These are phyloP conservation scores for Chaetomium fimeti DNA, from an alignment of 495 filamentous ascomycete species.

Conservation along the genomic window DNA sequence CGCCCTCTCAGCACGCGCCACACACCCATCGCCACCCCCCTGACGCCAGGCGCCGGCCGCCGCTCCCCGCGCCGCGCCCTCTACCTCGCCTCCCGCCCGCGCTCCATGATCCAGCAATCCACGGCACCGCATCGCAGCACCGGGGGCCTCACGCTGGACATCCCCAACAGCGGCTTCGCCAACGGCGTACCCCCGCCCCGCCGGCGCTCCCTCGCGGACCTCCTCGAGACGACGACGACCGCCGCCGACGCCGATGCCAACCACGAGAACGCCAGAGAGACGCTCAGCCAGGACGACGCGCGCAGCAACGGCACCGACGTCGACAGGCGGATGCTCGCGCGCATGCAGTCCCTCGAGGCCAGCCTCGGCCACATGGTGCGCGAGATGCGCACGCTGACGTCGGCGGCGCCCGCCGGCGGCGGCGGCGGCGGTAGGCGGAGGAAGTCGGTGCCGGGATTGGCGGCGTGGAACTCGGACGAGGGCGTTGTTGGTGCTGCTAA, in stretches of 20 bases:
- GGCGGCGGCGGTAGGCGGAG: constrained; percentile 19
- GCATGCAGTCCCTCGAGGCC: constrained; percentile 89
- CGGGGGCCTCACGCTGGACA: constrained; percentile 30
- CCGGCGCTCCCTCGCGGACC: constrained; percentile 45
- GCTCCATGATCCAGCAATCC: constrained; percentile 54
- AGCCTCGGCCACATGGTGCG: constrained; percentile 78
- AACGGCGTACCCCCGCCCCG: constrained; percentile 3
- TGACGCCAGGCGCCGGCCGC: constrained; percentile 34
- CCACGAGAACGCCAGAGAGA: background rate
- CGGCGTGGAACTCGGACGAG: constrained; percentile 42
- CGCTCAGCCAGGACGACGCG: background rate
- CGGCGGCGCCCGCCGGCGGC: too few species aligned
- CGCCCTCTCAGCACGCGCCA: constrained; percentile 38
- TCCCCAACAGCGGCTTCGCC: constrained; percentile 9
- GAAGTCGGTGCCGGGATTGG: constrained; percentile 41
- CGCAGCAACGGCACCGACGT: constrained; percentile 54
- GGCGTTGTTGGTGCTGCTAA: constrained; percentile 32
- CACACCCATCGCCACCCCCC: constrained; percentile 44
- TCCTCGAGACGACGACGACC: constrained; percentile 50
- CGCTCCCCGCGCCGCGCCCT: constrained; percentile 52
- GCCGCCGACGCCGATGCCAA: constrained; percentile 33
- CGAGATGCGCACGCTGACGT: constrained; percentile 70
- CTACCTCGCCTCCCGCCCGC: constrained; percentile 44
- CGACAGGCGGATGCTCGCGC: constrained; percentile 78
- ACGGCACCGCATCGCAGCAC: constrained; percentile 19